Evolutionary conservation across 2,329 filamentous ascomycete species (phyloP).

Genomic region (Diaporthe amygdali): DNA sequence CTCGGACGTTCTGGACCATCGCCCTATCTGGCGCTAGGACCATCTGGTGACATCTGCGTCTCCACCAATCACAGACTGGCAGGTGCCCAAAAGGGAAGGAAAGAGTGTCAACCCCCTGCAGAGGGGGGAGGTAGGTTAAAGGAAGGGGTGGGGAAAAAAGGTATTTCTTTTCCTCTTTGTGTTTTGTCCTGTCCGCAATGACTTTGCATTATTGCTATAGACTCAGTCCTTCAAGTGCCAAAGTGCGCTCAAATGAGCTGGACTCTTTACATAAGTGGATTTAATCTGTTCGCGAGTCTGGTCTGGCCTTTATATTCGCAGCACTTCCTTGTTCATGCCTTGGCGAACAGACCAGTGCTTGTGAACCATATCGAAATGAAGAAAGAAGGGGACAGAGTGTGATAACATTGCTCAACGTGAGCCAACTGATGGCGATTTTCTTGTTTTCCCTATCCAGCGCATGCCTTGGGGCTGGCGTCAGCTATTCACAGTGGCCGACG

Average conservation of each 20-base stretch:
- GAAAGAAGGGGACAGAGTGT: neutral
- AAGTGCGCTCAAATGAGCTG: neutral
- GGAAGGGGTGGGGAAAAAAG: too few species aligned
- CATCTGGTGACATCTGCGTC: neutral
- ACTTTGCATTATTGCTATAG: neutral
- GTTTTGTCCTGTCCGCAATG: neutral
- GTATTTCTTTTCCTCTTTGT: neutral
- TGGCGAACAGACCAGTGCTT: neutral
- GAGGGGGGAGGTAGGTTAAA: neutral
- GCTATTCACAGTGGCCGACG: neutral
- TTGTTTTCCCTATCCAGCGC: neutral
- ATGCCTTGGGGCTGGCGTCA: neutral
- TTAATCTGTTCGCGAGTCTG: too few species aligned
- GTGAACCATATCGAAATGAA: neutral
- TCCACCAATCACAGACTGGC: neutral
- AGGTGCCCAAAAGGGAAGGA: slow-evolving; percentile 9
- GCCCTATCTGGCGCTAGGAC: neutral
- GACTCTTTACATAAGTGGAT: neutral
- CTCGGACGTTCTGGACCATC: neutral
- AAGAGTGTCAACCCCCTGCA: neutral
- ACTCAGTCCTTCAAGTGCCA: neutral
- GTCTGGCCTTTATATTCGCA: neutral
- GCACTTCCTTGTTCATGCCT: neutral
- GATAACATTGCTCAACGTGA: neutral
- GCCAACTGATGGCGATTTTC: too few species aligned